phyloP scores from a whole-genome alignment of 352 stramenopile species.

The Thalassiosira hispida region DNA sequence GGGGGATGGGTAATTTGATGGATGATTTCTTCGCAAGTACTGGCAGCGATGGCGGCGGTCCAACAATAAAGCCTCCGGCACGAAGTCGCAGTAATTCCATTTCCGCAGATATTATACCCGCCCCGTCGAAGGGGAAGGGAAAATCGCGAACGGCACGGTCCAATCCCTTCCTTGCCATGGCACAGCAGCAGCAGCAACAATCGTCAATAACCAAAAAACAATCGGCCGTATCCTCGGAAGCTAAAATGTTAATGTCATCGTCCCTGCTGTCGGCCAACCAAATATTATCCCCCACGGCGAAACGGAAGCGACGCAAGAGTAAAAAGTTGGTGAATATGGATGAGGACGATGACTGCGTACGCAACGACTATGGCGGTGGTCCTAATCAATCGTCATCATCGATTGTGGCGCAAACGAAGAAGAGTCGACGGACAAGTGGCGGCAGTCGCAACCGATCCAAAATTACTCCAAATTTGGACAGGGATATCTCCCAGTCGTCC shows the following conservation, averaged over 20 bases:
- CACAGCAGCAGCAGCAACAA: slow-evolving; percentile 4
- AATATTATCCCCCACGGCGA: background rate
- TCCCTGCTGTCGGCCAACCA: background rate
- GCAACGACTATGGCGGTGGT: background rate
- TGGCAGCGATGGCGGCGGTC: background rate
- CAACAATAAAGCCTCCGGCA: too few relatives aligned
- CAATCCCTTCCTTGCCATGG: slow-evolving; percentile 19
- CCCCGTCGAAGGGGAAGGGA: background rate
- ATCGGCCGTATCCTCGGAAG: background rate
- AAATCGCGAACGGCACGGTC: slow-evolving; percentile 15
- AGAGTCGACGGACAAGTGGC: too few relatives aligned
- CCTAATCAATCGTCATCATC: too few relatives aligned
- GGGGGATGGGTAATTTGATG: slow-evolving; percentile 1
- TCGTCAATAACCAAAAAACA: background rate
- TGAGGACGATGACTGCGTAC: background rate
- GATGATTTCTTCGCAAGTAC: slow-evolving; percentile 18
- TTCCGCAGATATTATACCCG: background rate
- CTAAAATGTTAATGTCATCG: too few relatives aligned
- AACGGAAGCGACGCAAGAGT: slow-evolving; percentile 23
- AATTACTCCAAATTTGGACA: too few relatives aligned
- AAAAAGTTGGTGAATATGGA: slow-evolving; percentile 9
- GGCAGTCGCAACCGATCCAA: too few relatives aligned
- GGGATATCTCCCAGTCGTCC: too few relatives aligned
- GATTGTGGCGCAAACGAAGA: too few relatives aligned
- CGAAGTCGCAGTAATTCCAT: background rate